A percentile compares a stretch with the other conserved stretches of the same genome.
These are phyloP conservation scores for Pseudozyma sp. DNA, from an alignment of 1,284 basidiomycete genomes.

Conservation along the genomic window DNA sequence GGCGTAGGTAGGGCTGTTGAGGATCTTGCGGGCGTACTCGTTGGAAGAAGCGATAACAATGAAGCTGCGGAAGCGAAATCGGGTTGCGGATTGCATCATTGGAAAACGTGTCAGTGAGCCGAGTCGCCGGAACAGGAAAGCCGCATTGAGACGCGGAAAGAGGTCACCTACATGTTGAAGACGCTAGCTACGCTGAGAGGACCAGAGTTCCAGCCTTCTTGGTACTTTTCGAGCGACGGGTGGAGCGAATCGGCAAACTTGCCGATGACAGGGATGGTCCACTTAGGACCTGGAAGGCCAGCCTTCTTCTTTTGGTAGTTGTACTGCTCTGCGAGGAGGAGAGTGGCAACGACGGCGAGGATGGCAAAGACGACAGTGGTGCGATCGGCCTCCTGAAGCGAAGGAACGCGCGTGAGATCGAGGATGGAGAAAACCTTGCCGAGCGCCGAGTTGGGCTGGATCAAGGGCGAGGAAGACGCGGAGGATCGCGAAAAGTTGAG, in stretches of 20 bases:
- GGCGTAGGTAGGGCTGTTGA: slow-evolving; percentile 66
- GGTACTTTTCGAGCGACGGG: slow-evolving; percentile 67
- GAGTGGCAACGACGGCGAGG: slow-evolving; percentile 52
- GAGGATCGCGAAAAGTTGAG: slow-evolving; percentile 41
- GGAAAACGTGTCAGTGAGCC: slow-evolving; percentile 6
- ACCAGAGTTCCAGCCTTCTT: slow-evolving; percentile 67
- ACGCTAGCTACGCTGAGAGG: slow-evolving; percentile 67
- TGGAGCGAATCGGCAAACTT: slow-evolving; percentile 67
- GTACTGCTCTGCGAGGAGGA: slow-evolving; percentile 60
- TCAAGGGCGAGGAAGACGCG: slow-evolving; percentile 6
- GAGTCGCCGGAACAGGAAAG: too few relatives aligned
- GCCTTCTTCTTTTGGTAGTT: slow-evolving; percentile 62
- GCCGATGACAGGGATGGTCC: slow-evolving; percentile 68
- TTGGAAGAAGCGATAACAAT: slow-evolving; percentile 68
- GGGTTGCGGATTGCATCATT: background rate
- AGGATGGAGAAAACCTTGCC: slow-evolving; percentile 42
- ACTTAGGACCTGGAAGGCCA: slow-evolving; percentile 62
- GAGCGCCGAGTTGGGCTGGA: slow-evolving; percentile 23
- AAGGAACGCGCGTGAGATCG: slow-evolving; percentile 39
- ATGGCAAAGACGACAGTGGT: slow-evolving; percentile 57
- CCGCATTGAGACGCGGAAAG: background rate
- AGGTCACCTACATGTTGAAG: slow-evolving; percentile 62
- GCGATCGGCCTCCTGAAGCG: slow-evolving; percentile 45
- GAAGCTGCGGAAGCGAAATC: slow-evolving; percentile 48
- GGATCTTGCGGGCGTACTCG: slow-evolving; percentile 66